A percentile compares a stretch with the other conserved stretches of the same genome.
phyloP scores from a whole-genome alignment of 257 asterid genomes.

The Solanum pennellii region DNA sequence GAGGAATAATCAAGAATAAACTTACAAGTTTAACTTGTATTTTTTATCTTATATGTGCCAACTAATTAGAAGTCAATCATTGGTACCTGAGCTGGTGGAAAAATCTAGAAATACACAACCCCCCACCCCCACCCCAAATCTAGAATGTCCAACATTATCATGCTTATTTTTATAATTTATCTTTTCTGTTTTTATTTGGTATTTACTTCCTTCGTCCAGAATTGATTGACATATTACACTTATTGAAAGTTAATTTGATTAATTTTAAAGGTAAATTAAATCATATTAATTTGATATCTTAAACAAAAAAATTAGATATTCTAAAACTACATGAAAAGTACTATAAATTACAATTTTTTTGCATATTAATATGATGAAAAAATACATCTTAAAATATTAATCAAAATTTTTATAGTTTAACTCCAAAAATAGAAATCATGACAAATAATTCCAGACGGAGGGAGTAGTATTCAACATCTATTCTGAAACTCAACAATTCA shows the following conservation, averaged over 20 bases:
- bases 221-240: fast-evolving
- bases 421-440: fast-evolving
- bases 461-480: fast-evolving
- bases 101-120: neutral
- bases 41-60: neutral
- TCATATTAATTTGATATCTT: too few relatives aligned
- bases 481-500: neutral
- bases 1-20: neutral
- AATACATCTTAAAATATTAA: too few relatives aligned
- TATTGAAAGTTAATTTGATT: too few relatives aligned
- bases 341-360: too few relatives aligned
- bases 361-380: too few relatives aligned
- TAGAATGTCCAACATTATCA: neutral
- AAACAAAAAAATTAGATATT: too few relatives aligned
- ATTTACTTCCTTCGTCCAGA: fast-evolving
- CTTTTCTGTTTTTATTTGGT: neutral
- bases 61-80: neutral
- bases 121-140: neutral
- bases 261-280: too few relatives aligned
- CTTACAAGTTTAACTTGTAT: neutral
- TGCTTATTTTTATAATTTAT: neutral
- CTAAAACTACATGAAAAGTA: too few relatives aligned
- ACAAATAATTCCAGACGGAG: too few relatives aligned
- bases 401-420: too few relatives aligned
- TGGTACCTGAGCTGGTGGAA: neutral